Conservation (phyloP, 2,329 filamentous ascomycete genomes). For the Ophiosphaerella herpotricha region DNA sequence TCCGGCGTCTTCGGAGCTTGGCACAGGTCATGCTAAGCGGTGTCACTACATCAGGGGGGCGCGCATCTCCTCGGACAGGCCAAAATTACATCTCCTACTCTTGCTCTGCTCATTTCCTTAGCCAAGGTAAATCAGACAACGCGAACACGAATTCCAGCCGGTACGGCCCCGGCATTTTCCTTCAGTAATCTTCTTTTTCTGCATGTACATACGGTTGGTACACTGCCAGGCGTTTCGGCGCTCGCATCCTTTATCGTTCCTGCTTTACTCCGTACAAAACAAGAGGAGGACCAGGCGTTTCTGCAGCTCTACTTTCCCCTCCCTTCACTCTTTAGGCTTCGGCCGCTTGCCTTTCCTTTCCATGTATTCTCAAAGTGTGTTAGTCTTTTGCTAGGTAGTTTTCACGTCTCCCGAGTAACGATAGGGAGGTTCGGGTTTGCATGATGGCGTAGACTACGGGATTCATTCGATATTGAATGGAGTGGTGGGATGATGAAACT, state of each 20-base stretch:
- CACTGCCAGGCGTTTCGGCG: constrained; percentile 28
- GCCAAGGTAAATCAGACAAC: constrained; percentile 13
- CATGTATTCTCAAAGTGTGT: constrained; percentile 9
- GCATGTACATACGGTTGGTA: constrained; percentile 27
- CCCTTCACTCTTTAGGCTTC: neutral
- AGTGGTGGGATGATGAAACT: neutral
- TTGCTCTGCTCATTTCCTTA: constrained; percentile 15
- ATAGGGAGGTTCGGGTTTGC: neutral
- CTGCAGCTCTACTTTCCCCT: neutral
- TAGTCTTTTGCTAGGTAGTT: constrained; percentile 1
- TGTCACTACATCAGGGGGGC: constrained; percentile 18
- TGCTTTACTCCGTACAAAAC: constrained; percentile 4
- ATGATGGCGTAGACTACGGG: constrained; percentile 5
- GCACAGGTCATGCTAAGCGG: constrained; percentile 32
- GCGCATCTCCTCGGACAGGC: constrained; percentile 7
- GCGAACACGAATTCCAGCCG: constrained; percentile 23
- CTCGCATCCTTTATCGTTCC: constrained; percentile 10
- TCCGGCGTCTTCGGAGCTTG: constrained; percentile 29
- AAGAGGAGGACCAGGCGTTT: constrained; percentile 13
- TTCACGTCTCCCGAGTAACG: constrained; percentile 5
- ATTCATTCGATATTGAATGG: too few relatives aligned
- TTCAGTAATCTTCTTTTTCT: constrained; percentile 24
- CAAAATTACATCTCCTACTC: constrained; percentile 17
- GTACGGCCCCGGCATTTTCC: constrained; percentile 15
- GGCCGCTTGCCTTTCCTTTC: constrained; percentile 18